Evolutionary conservation across 225 moss, liverwort and hornwort genomes (phyloP).

Genomic region (Climacium dendroides): DNA sequence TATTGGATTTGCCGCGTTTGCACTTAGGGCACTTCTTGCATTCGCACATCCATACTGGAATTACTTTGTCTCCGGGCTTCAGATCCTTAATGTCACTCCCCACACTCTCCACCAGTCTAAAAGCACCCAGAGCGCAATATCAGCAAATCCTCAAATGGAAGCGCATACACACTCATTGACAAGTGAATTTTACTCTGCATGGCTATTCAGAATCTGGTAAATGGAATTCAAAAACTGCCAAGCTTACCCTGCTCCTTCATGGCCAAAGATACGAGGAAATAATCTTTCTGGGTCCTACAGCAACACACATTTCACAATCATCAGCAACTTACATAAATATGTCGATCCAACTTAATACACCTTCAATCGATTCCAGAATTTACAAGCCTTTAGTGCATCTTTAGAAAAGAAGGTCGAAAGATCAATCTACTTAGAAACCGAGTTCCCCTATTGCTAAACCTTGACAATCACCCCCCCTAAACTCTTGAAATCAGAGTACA

Average conservation of each 20-base stretch:
- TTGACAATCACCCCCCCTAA: not conserved
- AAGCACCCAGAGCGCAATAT: not conserved
- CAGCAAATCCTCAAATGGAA: not conserved
- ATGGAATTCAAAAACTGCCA: not conserved
- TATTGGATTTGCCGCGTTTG: constrained; percentile 12
- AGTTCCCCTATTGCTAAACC: not conserved
- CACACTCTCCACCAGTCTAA: constrained; percentile 49
- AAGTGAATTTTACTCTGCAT: not conserved
- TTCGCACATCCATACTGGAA: constrained; percentile 31
- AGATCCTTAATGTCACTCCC: constrained; percentile 31
- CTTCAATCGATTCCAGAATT: not conserved
- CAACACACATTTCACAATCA: not conserved
- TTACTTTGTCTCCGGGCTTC: constrained; percentile 33
- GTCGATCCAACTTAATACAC: not conserved
- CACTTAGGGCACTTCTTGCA: constrained; percentile 37
- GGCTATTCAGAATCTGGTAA: not conserved
- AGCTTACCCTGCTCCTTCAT: constrained; percentile 22
- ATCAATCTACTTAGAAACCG: not conserved
- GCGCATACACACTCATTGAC: not conserved
- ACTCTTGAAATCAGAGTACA: not conserved
- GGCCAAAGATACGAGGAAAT: constrained; percentile 17
- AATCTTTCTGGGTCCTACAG: not conserved
- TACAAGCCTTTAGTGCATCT: not conserved
- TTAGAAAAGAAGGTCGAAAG: not conserved
- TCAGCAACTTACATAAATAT: not conserved